These are phyloP conservation scores for Tolypocladium paradoxum DNA, from an alignment of 2,329 filamentous ascomycete genomes.

Conservation along the genomic window DNA sequence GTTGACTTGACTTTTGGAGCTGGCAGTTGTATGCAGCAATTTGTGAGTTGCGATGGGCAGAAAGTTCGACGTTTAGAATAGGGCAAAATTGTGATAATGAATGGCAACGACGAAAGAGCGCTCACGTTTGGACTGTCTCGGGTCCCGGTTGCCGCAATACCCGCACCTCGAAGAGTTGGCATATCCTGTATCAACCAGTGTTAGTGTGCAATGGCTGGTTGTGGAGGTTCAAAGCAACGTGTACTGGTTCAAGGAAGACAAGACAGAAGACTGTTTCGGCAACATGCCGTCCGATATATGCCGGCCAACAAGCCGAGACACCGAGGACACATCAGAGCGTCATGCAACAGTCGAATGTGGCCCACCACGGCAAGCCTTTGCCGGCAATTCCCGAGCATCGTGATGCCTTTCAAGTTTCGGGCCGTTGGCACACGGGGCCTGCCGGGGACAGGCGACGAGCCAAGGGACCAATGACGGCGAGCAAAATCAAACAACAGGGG, in stretches of 20 bases:
- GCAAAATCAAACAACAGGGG: background rate
- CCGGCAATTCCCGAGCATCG: background rate
- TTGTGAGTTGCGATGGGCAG: background rate
- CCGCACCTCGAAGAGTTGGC: slow-evolving; percentile 41
- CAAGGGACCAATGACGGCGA: background rate
- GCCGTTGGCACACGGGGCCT: background rate
- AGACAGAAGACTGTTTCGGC: background rate
- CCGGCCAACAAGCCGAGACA: background rate
- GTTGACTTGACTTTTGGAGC: background rate
- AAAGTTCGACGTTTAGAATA: background rate
- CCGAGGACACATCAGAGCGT: background rate
- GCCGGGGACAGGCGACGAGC: background rate
- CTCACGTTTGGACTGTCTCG: slow-evolving; percentile 40
- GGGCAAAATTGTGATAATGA: background rate
- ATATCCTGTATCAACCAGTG: slow-evolving; percentile 28
- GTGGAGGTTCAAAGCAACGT: background rate
- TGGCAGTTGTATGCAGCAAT: background rate
- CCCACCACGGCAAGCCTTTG: background rate
- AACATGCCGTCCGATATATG: background rate
- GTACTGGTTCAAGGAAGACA: background rate
- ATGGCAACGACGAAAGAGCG: slow-evolving; percentile 3
- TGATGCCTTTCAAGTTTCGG: background rate
- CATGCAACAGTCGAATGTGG: background rate
- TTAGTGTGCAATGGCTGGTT: background rate
- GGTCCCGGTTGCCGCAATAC: slow-evolving; percentile 37